Base-by-base conservation (phyloP, 352 stramenopile species). In the Phytophthora citrophthora region DNA sequence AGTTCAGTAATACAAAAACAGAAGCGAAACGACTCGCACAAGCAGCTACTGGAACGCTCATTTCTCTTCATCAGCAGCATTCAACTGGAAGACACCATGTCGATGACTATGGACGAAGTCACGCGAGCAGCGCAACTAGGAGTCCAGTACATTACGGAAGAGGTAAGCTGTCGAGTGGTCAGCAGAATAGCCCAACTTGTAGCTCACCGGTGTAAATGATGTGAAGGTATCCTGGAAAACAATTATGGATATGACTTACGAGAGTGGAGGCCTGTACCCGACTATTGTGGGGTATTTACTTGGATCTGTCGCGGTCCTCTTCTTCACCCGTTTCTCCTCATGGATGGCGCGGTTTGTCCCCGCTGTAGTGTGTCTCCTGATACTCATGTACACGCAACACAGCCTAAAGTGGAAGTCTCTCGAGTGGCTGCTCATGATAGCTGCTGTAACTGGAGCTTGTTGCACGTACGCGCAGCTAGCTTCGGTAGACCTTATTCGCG, bases 391-490 rank as follows among this genome's bases (percentile, higher is more conserved):
- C 34, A 76, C 60, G 16, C 26, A 73, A 3, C 18, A 63, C 34
- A 31, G 20, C 9, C 50, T 72, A 0, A 55, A 71, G 15, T 49
- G 46, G 23, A 72, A 64, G 29, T 64, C 61, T 16, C 47, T 72
- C 20, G 65, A 84, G 50, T 79, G 72, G 41, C 6, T 72, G 9
- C 59, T 89, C 18, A 61, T 61, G n/a, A 51, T 88, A 26, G 69
- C 79, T 8, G 61, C 44, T 18, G n/a, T 73, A 39, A 77, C 74
- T 3, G 83, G 83, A 32, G 61, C 77, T 12, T 73, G 66, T 23
- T 92, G 81, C 44, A 89, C 81, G 13, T 87, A 81, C 52, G 66
- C 87, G 27, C 83, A 90, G 48, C 56, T 87, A 36, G 46, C 66
- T 6, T 86, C 81, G 29, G 79, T 83, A 61, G 54, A 82, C 16